Evolutionary conservation across 495 filamentous ascomycete species (phyloP).

Genomic region (Emericellopsis terricola): DNA sequence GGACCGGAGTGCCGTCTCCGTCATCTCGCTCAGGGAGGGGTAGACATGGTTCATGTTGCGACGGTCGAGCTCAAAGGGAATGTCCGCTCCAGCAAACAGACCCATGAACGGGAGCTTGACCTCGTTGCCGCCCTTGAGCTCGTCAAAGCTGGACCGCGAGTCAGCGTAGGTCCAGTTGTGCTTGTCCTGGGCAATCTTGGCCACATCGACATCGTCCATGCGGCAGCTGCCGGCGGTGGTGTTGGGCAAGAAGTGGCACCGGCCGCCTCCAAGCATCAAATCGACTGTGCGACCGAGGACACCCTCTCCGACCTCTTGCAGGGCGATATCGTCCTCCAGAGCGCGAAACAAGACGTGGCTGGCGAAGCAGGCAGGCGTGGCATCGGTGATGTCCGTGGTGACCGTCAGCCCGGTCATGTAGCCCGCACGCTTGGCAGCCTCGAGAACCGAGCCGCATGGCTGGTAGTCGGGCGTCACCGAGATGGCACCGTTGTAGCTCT

Average conservation of each 20-base stretch:
- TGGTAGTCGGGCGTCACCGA: constrained; percentile 67
- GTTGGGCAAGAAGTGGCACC: constrained; percentile 86
- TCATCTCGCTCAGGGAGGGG: constrained; percentile 85
- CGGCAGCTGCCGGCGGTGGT: constrained; percentile 60
- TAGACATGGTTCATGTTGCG: constrained; percentile 58
- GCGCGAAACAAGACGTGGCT: constrained; percentile 63
- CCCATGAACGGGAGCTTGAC: constrained; percentile 72
- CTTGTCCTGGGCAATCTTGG: constrained; percentile 47
- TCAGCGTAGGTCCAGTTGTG: constrained; percentile 63
- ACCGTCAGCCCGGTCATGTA: constrained; percentile 91
- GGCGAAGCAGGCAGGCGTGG: constrained; percentile 92
- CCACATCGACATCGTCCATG: constrained; percentile 49
- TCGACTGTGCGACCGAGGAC: constrained; percentile 77
- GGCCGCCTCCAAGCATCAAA: constrained; percentile 78
- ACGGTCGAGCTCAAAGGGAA: constrained; percentile 87
- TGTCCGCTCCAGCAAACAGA: constrained; percentile 65
- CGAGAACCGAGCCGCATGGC: constrained; percentile 85
- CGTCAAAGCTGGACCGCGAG: constrained; percentile 60
- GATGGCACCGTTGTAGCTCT: constrained; percentile 95
- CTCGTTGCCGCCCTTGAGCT: constrained; percentile 45
- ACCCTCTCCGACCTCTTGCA: constrained; percentile 70
- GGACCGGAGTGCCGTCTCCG: constrained; percentile 57
- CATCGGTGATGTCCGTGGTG: constrained; percentile 88
- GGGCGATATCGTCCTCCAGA: constrained; percentile 79
- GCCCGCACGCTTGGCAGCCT: constrained; percentile 80